These are phyloP conservation scores for Verbena officinalis DNA, from an alignment of 257 asterid genomes.

Conservation along the genomic window DNA sequence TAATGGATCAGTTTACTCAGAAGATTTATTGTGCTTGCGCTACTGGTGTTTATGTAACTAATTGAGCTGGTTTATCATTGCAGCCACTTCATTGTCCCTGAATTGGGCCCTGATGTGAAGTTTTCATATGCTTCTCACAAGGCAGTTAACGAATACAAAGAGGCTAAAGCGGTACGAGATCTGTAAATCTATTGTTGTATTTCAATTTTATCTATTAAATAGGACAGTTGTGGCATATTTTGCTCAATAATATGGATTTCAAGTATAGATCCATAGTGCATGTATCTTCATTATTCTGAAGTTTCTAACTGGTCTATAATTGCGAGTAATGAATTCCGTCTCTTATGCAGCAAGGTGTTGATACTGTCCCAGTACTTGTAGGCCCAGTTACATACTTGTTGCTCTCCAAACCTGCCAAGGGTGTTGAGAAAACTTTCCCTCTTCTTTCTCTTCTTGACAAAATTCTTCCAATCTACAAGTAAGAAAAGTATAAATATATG, in stretches of 20 bases:
- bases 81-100: slow-evolving; percentile 96
- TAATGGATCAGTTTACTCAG: slow-evolving; percentile 23
- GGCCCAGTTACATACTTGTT: slow-evolving; percentile 92
- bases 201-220: background rate
- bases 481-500: slow-evolving; percentile 27
- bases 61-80: slow-evolving; percentile 19
- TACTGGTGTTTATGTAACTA: slow-evolving; percentile 11
- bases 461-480: slow-evolving; percentile 91
- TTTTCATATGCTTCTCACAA: slow-evolving; percentile 93
- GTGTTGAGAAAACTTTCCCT: slow-evolving; percentile 78
- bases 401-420: slow-evolving; percentile 95
- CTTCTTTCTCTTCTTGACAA: slow-evolving; percentile 87
- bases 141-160: slow-evolving; percentile 89
- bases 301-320: slow-evolving; percentile 2
- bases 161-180: slow-evolving; percentile 77
- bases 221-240: background rate
- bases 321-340: slow-evolving; percentile 23
- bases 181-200: background rate
- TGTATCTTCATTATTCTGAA: background rate
- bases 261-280: background rate
- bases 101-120: slow-evolving; percentile 83
- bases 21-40: background rate
- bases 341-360: slow-evolving; percentile 77
- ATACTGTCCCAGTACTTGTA: slow-evolving; percentile 84
- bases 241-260: background rate